Evolutionary conservation across 1,284 basidiomycete genomes (phyloP).

Genomic region (Vanrija pseudolonga): DNA sequence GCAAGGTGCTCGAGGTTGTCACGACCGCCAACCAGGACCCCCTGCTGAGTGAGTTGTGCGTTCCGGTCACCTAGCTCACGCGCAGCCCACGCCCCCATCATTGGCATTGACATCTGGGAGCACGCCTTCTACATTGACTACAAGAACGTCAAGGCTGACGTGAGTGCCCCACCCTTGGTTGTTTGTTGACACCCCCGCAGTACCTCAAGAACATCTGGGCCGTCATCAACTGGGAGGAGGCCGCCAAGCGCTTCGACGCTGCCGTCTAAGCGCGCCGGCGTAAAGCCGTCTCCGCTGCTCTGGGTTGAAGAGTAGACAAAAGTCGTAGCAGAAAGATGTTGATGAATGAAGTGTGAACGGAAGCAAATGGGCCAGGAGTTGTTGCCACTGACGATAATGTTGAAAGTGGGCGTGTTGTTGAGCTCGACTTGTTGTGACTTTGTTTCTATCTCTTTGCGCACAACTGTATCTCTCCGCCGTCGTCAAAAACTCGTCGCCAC

Average conservation of each 20-base stretch:
- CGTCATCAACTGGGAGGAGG: slow-evolving; percentile 88
- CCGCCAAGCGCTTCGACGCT: slow-evolving; percentile 67
- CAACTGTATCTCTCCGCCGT: not conserved
- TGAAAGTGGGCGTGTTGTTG: not conserved
- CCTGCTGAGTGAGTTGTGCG: slow-evolving; percentile 57
- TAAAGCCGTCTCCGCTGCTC: not conserved
- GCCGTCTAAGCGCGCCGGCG: slow-evolving; percentile 46
- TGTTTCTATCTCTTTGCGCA: not conserved
- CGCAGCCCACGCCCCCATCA: slow-evolving; percentile 75
- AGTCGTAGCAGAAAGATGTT: not conserved
- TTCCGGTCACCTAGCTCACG: not conserved
- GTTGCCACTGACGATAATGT: not conserved
- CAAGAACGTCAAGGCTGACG: slow-evolving; percentile 83
- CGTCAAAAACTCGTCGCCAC: not conserved
- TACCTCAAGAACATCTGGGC: slow-evolving; percentile 89
- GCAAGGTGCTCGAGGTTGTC: slow-evolving; percentile 77
- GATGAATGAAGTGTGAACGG: not conserved
- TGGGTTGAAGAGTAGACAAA: too few species aligned
- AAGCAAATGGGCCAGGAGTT: not conserved
- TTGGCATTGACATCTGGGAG: slow-evolving; percentile 94
- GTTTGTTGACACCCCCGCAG: slow-evolving; percentile 54
- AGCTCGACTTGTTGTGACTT: not conserved
- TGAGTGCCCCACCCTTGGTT: slow-evolving; percentile 53
- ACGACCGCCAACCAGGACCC: slow-evolving; percentile 98
- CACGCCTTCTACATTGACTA: slow-evolving; percentile 74